phyloP scores from a whole-genome alignment of 257 asterid species.

The Buddleja alternifolia region DNA sequence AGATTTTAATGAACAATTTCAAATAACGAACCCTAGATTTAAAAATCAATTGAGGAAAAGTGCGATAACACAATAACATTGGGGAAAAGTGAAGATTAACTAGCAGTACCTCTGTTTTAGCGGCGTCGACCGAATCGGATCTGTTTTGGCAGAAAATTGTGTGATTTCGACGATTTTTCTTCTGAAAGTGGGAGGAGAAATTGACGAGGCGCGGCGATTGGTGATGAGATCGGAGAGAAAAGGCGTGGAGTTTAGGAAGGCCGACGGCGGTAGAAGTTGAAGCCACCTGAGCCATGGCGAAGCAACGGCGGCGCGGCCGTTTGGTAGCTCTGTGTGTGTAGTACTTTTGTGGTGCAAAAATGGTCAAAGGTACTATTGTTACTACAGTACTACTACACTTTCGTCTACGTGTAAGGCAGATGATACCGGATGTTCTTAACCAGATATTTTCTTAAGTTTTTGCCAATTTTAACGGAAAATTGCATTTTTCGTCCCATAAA shows the following conservation, averaged over 20 bases:
- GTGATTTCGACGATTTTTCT: conserved; percentile 33
- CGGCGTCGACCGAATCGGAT: conserved; percentile 43
- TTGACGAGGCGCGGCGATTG: conserved; percentile 31
- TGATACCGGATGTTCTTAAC: conserved; percentile 7
- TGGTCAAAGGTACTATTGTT: conserved; percentile 29
- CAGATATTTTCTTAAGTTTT: neutral
- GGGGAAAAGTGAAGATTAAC: neutral
- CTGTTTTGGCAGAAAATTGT: conserved; percentile 46
- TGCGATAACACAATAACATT: neutral
- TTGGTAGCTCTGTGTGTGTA: conserved; percentile 10
- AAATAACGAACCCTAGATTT: no score
- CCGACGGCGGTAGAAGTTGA: conserved; percentile 58
- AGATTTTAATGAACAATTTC: no score
- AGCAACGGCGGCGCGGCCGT: conserved; percentile 23
- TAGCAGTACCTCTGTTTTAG: conserved; percentile 39
- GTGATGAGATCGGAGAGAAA: conserved; percentile 29
- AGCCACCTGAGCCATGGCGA: conserved; percentile 71
- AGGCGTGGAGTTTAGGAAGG: conserved; percentile 41
- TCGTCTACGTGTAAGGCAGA: conserved; percentile 7
- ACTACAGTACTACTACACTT: conserved; percentile 3
- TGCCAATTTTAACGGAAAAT: no score
- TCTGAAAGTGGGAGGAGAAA: conserved; percentile 37
- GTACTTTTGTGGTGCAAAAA: conserved; percentile 28
- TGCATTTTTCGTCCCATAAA: no score
- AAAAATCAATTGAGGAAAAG: neutral